These are phyloP conservation scores for Agaricus sinodeliciosus DNA, from an alignment of 768 basidiomycete species.

Conservation along the genomic window DNA sequence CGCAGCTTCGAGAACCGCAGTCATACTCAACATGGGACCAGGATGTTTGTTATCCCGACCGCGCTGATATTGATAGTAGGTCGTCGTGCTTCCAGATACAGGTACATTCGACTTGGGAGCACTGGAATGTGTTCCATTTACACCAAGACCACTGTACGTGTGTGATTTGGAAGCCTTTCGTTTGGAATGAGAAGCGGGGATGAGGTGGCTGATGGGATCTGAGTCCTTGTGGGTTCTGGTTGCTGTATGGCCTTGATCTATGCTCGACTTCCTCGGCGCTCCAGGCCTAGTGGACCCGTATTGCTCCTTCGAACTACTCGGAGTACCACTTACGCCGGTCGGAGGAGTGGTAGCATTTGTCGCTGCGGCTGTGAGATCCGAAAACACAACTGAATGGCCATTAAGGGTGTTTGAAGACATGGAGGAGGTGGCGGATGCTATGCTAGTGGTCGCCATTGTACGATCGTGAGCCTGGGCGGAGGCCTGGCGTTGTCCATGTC, in stretches of 20 bases:
- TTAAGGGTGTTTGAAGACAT: conserved; percentile 32
- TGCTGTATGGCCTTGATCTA: conserved; percentile 1
- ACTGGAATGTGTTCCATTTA: neutral
- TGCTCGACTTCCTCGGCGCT: neutral
- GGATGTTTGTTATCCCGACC: conserved; percentile 8
- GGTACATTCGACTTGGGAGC: neutral
- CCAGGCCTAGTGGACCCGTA: neutral
- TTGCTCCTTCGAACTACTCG: neutral
- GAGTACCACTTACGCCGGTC: neutral
- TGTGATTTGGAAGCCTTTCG: conserved; percentile 1
- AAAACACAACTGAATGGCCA: conserved; percentile 32
- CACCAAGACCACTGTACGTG: conserved; percentile 3
- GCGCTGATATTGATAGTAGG: conserved; percentile 3
- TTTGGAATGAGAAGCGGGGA: neutral
- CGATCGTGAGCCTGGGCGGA: conserved; percentile 6
- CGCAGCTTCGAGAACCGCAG: conserved; percentile 46
- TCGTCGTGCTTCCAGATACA: neutral
- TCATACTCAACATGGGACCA: conserved; percentile 46
- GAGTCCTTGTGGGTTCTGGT: conserved; percentile 14
- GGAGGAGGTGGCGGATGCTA: conserved; percentile 21
- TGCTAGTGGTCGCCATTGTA: conserved; percentile 6
- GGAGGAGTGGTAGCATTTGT: conserved; percentile 16
- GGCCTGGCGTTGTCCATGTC: neutral
- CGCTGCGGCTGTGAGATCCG: conserved; percentile 21
- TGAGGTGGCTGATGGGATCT: neutral